Evolutionary conservation across 495 filamentous ascomycete genomes (phyloP).

Genomic region (Xylaria curta): DNA sequence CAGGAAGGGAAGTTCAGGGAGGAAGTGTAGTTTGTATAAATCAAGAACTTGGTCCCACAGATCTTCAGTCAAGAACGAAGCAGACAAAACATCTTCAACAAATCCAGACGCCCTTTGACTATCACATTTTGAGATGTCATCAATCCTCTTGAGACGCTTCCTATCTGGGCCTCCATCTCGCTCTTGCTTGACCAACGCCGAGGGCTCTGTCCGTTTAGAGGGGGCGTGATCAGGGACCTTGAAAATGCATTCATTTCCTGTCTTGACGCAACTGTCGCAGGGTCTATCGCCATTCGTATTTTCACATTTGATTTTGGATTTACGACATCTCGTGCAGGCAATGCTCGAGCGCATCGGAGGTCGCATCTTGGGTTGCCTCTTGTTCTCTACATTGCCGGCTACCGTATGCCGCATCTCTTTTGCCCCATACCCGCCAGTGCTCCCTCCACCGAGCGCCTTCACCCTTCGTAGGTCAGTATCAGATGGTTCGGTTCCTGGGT

Average conservation of each 20-base stretch:
- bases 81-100: conserved; percentile 58
- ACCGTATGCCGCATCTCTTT: conserved; percentile 36
- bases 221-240: conserved; percentile 64
- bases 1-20: conserved; percentile 81
- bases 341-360: conserved; percentile 78
- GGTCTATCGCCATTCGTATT: conserved; percentile 69
- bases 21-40: conserved; percentile 82
- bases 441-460: conserved; percentile 29
- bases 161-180: conserved; percentile 65
- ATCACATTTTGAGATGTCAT: conserved; percentile 52
- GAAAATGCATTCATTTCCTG: conserved; percentile 79
- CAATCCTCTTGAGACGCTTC: conserved; percentile 65
- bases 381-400: conserved; percentile 45
- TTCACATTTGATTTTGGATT: conserved; percentile 84
- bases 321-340: conserved; percentile 77
- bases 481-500: conserved; percentile 25
- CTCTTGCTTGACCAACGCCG: conserved; percentile 58
- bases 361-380: conserved; percentile 57
- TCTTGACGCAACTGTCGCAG: conserved; percentile 79
- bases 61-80: conserved; percentile 66
- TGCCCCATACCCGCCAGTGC: conserved; percentile 32
- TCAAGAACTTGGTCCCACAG: conserved; percentile 77
- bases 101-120: conserved; percentile 40
- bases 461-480: conserved; percentile 30
- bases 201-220: conserved; percentile 62